Evolutionary conservation across 805 yeast species (phyloP).

Genomic region (Brettanomyces naardenensis): DNA sequence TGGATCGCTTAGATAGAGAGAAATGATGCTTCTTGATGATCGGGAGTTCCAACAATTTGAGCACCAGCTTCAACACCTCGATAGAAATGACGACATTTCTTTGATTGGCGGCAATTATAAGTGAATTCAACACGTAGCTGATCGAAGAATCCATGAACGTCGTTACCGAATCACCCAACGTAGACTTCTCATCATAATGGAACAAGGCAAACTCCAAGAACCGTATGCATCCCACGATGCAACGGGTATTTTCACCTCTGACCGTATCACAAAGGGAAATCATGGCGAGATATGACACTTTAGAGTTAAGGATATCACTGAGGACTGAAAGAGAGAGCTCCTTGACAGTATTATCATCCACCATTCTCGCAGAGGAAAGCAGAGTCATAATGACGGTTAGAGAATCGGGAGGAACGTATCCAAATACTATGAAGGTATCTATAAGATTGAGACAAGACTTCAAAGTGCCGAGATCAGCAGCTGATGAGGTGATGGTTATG

Average conservation of each 20-base stretch:
- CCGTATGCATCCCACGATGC: conserved; percentile 15
- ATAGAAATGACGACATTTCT: conserved; percentile 7
- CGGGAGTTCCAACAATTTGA: conserved; percentile 8
- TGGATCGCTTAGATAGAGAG: conserved; percentile 1
- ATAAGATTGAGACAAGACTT: conserved; percentile 10
- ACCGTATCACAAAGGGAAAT: conserved; percentile 14
- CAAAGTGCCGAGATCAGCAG: conserved; percentile 10
- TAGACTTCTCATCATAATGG: conserved; percentile 6
- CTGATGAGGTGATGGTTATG: conserved; percentile 9
- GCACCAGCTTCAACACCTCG: conserved; percentile 11
- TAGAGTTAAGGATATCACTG: conserved; percentile 10
- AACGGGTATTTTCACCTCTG: conserved; percentile 6
- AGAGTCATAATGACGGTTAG: conserved; percentile 9
- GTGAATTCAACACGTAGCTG: conserved; percentile 9
- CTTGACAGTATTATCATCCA: conserved; percentile 7
- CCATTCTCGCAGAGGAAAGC: conserved; percentile 10
- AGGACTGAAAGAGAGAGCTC: conserved; percentile 6
- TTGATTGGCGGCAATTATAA: conserved; percentile 7
- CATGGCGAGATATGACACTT: conserved; percentile 9
- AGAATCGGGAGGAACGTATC: conserved; percentile 10
- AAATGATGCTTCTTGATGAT: background rate
- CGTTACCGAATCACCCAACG: conserved; percentile 9
- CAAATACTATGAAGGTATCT: conserved; percentile 10
- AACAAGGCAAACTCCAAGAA: conserved; percentile 10
- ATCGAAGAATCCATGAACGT: conserved; percentile 12